Conservation (phyloP, 1,284 basidiomycete species). For the Microbotryum intermedium region DNA sequence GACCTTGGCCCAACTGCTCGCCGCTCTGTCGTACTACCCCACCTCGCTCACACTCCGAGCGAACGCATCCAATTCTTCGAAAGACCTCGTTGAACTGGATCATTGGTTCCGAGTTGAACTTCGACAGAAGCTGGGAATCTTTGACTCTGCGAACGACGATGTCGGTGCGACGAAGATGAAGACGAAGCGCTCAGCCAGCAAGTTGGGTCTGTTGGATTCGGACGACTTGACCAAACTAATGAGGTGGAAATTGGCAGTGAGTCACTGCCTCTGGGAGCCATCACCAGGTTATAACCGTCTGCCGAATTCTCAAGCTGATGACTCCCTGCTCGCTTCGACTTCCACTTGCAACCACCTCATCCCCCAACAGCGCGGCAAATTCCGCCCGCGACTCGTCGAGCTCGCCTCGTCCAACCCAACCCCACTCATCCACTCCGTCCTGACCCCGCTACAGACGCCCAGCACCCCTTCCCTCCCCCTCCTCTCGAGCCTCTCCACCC, state of each 20-base stretch:
- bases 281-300: background rate
- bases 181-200: background rate
- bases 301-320: too few species aligned
- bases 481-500: background rate
- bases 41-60: constrained; percentile 3
- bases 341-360: background rate
- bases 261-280: too few species aligned
- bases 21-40: constrained; percentile 3
- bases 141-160: background rate
- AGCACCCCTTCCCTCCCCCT: background rate
- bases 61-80: background rate
- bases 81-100: constrained; percentile 16
- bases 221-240: constrained; percentile 4
- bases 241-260: constrained; percentile 22
- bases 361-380: constrained; percentile 18
- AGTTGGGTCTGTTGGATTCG: background rate
- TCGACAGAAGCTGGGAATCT: background rate
- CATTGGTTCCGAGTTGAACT: constrained; percentile 10
- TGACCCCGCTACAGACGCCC: background rate
- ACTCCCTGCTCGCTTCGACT: too few species aligned
- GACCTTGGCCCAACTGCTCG: background rate
- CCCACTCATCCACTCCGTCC: background rate
- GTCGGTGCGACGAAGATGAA: background rate
- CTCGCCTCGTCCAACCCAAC: constrained; percentile 9
- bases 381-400: constrained; percentile 11